These are phyloP conservation scores for Megacollybia platyphylla DNA, from an alignment of 1,284 basidiomycete species.

Conservation along the genomic window DNA sequence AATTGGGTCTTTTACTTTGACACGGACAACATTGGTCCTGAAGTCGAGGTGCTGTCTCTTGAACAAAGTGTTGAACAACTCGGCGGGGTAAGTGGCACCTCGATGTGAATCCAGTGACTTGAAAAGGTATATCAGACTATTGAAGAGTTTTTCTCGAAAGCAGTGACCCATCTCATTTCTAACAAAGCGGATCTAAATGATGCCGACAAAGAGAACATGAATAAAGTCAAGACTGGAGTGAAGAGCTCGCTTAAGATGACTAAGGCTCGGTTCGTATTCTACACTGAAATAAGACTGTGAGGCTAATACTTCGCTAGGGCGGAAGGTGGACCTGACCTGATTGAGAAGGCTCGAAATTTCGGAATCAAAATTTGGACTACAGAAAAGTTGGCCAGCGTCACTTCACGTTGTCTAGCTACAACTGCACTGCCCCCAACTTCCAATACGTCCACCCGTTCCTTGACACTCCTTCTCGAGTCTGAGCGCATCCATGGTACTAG, in stretches of 20 bases:
- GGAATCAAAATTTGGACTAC: constrained; percentile 87
- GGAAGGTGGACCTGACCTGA: constrained; percentile 24
- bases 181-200: constrained; percentile 31
- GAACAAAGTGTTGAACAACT: constrained; percentile 48
- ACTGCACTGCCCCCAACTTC: constrained; percentile 6
- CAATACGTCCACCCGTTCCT: constrained; percentile 14
- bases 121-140: constrained; percentile 35
- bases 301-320: too few relatives aligned
- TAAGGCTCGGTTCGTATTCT: constrained; percentile 34
- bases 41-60: constrained; percentile 21
- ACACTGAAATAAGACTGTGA: too few relatives aligned
- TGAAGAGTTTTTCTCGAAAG: constrained; percentile 79
- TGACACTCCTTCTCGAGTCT: constrained; percentile 67
- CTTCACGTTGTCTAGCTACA: constrained; percentile 44
- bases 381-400: constrained; percentile 61
- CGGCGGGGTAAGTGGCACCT: constrained; percentile 56
- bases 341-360: constrained; percentile 66
- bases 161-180: constrained; percentile 81
- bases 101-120: constrained; percentile 2
- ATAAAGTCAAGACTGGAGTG: constrained; percentile 7
- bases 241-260: constrained; percentile 9
- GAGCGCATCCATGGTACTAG: constrained; percentile 83
- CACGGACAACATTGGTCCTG: constrained; percentile 41
- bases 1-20: constrained; percentile 82
- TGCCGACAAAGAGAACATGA: constrained; percentile 56